Conservation (phyloP, 1,139 yeast genomes). For the Blastobotrys raffinosifermentans region DNA sequence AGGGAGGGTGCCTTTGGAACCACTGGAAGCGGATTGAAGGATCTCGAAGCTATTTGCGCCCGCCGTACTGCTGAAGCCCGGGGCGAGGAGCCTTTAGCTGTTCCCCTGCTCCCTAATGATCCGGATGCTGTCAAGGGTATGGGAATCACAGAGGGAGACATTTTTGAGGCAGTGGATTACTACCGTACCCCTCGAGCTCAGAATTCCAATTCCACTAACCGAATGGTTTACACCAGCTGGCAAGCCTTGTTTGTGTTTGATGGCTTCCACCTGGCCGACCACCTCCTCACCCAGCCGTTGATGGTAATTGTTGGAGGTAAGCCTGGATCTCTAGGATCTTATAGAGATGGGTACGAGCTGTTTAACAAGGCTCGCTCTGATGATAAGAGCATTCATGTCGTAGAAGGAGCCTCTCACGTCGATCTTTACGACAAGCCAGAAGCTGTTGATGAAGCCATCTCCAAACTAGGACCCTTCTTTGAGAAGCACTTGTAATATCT, state of each 20-base stretch:
- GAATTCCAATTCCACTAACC: neutral
- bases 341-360: constrained; percentile 1
- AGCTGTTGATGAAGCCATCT: neutral
- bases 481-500: too few relatives aligned
- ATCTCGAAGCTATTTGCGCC: too few relatives aligned
- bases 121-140: too few relatives aligned
- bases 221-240: neutral
- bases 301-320: neutral
- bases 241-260: neutral
- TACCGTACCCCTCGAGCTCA: neutral
- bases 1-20: constrained; percentile 1
- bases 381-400: neutral
- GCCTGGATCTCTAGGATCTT: neutral
- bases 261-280: constrained; percentile 1
- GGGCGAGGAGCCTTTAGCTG: neutral
- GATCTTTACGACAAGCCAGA: constrained; percentile 2
- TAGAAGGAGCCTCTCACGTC: neutral
- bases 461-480: neutral
- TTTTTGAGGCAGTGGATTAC: neutral
- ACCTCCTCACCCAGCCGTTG: constrained; percentile 1
- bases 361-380: neutral
- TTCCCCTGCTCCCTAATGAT: too few relatives aligned
- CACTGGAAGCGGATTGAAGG: too few relatives aligned
- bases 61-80: neutral
- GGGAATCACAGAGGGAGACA: too few relatives aligned